Evolutionary conservation across 2,329 filamentous ascomycete species (phyloP), one percentile per base, ranked within the genome.

Genomic region (Pleomassaria siparia): DNA sequence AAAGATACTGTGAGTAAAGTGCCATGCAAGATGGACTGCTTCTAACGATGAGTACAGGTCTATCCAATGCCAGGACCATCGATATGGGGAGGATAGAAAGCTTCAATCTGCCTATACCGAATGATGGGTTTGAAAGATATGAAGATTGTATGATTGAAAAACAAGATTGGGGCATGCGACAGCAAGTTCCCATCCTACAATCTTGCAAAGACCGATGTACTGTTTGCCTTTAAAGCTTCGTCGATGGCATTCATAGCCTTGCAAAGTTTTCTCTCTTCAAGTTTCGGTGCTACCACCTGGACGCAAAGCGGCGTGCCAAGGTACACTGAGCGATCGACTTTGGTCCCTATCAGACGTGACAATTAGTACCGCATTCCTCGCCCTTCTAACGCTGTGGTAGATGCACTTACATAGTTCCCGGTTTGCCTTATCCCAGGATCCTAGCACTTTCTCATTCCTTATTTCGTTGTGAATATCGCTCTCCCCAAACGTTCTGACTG

Each of bases 371-470:
- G 6, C 18, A 20, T 18, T 16, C 13, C 26, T 30, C 21, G 9
- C 21, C 15, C 4, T 30, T 13, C 5, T n/a, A 13, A 30, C 12
- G n/a, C n/a, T n/a, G n/a, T 8, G 16, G 13, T 25, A 36, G 16
- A 20, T 26, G 48, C 26, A 64, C 66, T 64, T 54, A 70, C 83
- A 87, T 12, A 86, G 62, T 54, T 77, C 74, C 22, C 80, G 71
- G 59, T 85, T 85, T 13, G 71, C 73, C 62, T 80, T 79, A 61
- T 87, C 84, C 83, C 82, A 86, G 40, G 73, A 79, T 8, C 78
- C 75, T 20, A 82, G 47, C 1, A 71, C 56, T 46, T 71, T 66
- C 2, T 55, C 64, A 1, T 61, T 55, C 26, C 60, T 47, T 42
- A 82, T 69, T 37, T 79, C 74, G 15, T 69, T 75, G 24, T 76